phyloP scores from a whole-genome alignment of 768 basidiomycete species.

The Kwoniella dendrophila region DNA sequence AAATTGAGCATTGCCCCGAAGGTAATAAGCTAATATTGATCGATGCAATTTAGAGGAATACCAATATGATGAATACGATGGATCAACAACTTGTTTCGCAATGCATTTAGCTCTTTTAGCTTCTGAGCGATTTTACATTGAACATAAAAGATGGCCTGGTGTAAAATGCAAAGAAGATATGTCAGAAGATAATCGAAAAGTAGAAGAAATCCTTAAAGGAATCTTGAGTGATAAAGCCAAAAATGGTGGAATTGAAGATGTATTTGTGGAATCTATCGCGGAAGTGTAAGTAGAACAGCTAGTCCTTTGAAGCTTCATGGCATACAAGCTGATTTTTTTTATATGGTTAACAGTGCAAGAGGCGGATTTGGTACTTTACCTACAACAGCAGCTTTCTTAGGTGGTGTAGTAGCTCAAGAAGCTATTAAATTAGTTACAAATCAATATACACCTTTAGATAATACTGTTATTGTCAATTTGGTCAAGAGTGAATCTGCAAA shows the following conservation, averaged over 20 bases:
- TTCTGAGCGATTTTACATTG: constrained; percentile 47
- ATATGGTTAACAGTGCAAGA: constrained; percentile 34
- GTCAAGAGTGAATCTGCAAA: constrained; percentile 56
- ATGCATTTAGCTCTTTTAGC: constrained; percentile 55
- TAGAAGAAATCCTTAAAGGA: constrained; percentile 26
- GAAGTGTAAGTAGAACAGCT: constrained; percentile 70
- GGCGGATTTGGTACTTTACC: constrained; percentile 62
- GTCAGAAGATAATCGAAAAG: constrained; percentile 23
- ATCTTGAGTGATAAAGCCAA: constrained; percentile 6
- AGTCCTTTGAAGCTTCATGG: background rate
- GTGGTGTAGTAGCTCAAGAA: constrained; percentile 93
- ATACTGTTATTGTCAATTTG: constrained; percentile 81
- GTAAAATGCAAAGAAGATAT: constrained; percentile 21
- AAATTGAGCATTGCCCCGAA: too few species aligned
- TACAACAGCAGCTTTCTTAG: constrained; percentile 89
- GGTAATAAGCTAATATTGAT: background rate
- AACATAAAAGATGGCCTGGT: constrained; percentile 54
- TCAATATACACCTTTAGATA: constrained; percentile 89
- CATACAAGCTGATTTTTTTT: background rate
- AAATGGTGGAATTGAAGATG: constrained; percentile 19
- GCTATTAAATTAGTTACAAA: constrained; percentile 94
- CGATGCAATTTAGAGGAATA: background rate
- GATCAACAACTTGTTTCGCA: constrained; percentile 32
- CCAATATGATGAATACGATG: constrained; percentile 7
- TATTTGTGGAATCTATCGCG: constrained; percentile 60